These are phyloP conservation scores for Lotmaria passim DNA, from an alignment of 208 protist species.

Conservation along the genomic window DNA sequence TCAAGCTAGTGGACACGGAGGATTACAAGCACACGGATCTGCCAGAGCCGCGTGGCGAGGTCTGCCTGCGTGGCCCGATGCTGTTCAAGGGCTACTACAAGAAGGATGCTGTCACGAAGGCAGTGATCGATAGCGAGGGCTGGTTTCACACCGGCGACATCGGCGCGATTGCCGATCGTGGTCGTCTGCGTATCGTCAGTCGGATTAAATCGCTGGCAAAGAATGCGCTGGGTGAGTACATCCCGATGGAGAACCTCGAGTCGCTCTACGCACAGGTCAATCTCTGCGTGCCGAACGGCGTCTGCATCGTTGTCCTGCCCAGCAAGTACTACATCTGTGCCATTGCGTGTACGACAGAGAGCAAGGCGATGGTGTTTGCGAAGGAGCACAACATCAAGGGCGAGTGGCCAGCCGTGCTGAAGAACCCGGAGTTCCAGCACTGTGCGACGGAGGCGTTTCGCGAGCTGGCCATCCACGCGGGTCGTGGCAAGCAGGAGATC, in stretches of 20 bases:
- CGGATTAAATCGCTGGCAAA: constrained; percentile 93
- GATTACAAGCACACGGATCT: constrained; percentile 78
- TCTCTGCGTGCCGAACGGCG: constrained; percentile 6
- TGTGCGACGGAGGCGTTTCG: constrained; percentile 41
- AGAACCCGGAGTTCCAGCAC: constrained; percentile 43
- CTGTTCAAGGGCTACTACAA: constrained; percentile 94
- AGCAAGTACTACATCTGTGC: constrained; percentile 50
- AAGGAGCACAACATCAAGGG: constrained; percentile 49
- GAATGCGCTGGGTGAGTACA: constrained; percentile 91
- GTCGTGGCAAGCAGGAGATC: constrained; percentile 68
- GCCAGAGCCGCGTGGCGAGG: constrained; percentile 76
- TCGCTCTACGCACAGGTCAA: constrained; percentile 51
- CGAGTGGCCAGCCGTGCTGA: constrained; percentile 46
- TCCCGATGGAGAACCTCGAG: constrained; percentile 85
- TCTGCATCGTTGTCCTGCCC: constrained; percentile 83
- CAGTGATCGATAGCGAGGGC: constrained; percentile 78
- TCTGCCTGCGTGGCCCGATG: constrained; percentile 79
- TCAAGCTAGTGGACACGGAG: constrained; percentile 91
- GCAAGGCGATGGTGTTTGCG: constrained; percentile 61
- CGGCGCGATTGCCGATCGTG: constrained; percentile 54
- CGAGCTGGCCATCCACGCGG: constrained; percentile 47
- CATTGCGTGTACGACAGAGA: constrained; percentile 66
- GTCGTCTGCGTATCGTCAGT: constrained; percentile 76
- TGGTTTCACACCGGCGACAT: constrained; percentile 93
- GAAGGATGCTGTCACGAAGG: constrained; percentile 83